Evolutionary conservation across 768 basidiomycete genomes (phyloP).

Genomic region (Tulasnella sp.): DNA sequence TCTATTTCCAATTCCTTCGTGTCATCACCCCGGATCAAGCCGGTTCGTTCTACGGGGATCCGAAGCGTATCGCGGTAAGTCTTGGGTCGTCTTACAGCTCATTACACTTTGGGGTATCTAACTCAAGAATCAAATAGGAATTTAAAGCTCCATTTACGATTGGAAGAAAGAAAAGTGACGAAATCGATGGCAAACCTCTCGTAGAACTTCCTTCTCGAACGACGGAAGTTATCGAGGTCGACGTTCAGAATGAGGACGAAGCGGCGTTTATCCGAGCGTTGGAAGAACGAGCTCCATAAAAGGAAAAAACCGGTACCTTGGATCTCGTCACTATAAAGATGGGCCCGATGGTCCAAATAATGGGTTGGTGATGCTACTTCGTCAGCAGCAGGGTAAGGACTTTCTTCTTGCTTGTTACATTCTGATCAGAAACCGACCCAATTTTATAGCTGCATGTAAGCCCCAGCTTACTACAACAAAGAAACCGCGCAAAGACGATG

Average conservation of each 20-base stretch:
- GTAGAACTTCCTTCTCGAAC: not conserved
- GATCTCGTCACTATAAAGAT: not conserved
- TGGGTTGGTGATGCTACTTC: not conserved
- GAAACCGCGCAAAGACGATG: not conserved
- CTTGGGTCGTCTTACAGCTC: not conserved
- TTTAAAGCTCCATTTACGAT: not conserved
- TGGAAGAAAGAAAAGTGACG: not conserved
- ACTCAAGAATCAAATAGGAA: not conserved
- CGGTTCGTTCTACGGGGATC: not conserved
- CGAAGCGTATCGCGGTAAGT: not conserved
- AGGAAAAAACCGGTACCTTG: not conserved
- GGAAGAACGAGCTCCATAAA: not conserved
- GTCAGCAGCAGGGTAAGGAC: not conserved
- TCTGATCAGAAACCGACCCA: not conserved
- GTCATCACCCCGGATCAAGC: not conserved
- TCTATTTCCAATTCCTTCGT: not conserved
- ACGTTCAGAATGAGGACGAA: not conserved
- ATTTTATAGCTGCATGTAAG: not conserved
- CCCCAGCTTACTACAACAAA: not conserved
- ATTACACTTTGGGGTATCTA: not conserved
- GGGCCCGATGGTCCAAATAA: not conserved
- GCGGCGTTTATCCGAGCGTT: not conserved
- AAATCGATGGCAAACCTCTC: not conserved
- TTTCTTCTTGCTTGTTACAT: not conserved
- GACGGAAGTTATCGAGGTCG: not conserved